Evolutionary conservation across 495 filamentous ascomycete species (phyloP).

Genomic region (Penicillium lagena): DNA sequence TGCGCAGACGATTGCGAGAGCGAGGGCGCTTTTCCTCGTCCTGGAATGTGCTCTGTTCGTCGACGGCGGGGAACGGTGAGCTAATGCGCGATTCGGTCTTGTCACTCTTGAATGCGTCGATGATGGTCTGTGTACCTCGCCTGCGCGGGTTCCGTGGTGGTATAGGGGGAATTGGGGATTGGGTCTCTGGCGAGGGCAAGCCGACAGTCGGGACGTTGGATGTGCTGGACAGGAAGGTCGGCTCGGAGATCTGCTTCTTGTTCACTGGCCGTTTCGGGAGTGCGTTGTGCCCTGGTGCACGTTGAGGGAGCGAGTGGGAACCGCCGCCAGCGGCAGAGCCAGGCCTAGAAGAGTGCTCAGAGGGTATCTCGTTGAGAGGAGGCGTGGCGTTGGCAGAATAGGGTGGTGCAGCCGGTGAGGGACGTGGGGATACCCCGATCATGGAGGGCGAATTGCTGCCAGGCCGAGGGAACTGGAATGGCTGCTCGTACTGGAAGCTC

Average conservation of each 20-base stretch:
- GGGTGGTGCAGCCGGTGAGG: constrained; percentile 43
- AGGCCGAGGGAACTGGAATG: constrained; percentile 23
- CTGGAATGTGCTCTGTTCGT: constrained; percentile 43
- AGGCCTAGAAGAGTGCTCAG: constrained; percentile 20
- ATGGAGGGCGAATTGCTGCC: constrained; percentile 24
- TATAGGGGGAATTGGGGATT: constrained; percentile 47
- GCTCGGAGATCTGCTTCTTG: constrained; percentile 77
- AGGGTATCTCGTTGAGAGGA: constrained; percentile 35
- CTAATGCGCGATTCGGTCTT: constrained; percentile 21
- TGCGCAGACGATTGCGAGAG: constrained; percentile 46
- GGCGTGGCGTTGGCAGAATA: constrained; percentile 53
- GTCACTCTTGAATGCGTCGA: constrained; percentile 44
- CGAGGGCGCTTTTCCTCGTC: constrained; percentile 44
- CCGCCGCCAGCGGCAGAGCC: constrained; percentile 9
- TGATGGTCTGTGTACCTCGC: constrained; percentile 48
- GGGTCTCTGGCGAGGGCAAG: constrained; percentile 45
- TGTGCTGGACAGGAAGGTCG: constrained; percentile 70
- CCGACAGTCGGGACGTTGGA: constrained; percentile 63
- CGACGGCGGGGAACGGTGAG: constrained; percentile 20
- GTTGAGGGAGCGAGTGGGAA: constrained; percentile 17
- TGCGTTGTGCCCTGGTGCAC: constrained; percentile 18
- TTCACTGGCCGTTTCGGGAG: constrained; percentile 59
- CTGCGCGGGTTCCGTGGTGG: constrained; percentile 68
- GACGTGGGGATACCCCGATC: constrained; percentile 43
- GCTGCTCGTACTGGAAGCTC: constrained; percentile 35